Conservation (phyloP, 768 basidiomycete genomes). For the Amanita inopinata region DNA sequence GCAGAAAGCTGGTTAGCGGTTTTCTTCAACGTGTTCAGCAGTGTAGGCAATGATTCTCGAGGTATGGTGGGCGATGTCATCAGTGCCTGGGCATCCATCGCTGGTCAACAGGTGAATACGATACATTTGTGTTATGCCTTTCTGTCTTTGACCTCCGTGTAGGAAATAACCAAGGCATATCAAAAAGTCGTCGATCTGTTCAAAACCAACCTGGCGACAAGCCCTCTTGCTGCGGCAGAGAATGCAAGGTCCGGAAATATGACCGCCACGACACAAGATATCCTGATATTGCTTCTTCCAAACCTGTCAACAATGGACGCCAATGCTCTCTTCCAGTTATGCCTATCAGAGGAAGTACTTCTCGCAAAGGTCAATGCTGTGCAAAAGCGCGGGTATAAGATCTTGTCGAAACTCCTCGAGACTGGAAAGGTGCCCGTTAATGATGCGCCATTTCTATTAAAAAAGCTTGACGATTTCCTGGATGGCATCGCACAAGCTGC, state of each 20-base stretch:
- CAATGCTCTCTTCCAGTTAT: conserved; percentile 56
- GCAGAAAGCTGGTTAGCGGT: conserved; percentile 92
- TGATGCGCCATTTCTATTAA: conserved; percentile 45
- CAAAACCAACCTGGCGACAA: conserved; percentile 47
- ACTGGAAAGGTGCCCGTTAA: conserved; percentile 44
- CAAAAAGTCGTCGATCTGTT: conserved; percentile 66
- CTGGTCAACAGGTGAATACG: conserved; percentile 56
- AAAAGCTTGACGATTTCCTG: conserved; percentile 53
- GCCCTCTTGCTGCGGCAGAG: conserved; percentile 20
- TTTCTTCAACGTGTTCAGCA: conserved; percentile 93
- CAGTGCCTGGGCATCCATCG: conserved; percentile 75
- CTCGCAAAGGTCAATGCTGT: conserved; percentile 75
- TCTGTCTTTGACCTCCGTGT: background rate
- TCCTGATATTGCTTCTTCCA: conserved; percentile 78
- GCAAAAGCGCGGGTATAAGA: conserved; percentile 94
- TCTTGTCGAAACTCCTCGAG: conserved; percentile 67
- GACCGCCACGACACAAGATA: conserved; percentile 66
- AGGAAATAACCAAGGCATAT: conserved; percentile 80
- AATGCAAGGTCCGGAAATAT: conserved; percentile 33
- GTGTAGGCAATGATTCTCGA: conserved; percentile 62
- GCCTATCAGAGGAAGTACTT: conserved; percentile 58
- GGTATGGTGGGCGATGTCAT: conserved; percentile 84
- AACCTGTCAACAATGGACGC: conserved; percentile 56
- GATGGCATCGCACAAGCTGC: conserved; percentile 70
- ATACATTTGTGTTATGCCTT: background rate